Evolutionary conservation across 2,329 filamentous ascomycete species (phyloP).

Genomic region (Aureobasidium zeae): DNA sequence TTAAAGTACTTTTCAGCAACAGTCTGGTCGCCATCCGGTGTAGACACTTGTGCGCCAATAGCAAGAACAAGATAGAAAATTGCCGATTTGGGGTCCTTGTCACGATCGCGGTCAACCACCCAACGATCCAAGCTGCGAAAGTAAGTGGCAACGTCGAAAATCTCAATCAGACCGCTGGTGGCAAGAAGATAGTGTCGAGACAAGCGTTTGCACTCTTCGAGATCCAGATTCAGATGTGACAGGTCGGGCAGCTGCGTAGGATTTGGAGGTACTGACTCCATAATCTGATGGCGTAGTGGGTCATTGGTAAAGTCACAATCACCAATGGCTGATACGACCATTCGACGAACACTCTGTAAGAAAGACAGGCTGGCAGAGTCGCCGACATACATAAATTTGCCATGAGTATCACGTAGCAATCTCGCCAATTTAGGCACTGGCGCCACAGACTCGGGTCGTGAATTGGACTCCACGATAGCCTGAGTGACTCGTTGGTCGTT

Average conservation of each 20-base stretch:
- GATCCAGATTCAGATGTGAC: slow-evolving; percentile 24
- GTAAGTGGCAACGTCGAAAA: slow-evolving; percentile 32
- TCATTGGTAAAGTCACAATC: slow-evolving; percentile 16
- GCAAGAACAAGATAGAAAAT: slow-evolving; percentile 45
- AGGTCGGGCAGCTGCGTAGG: neutral
- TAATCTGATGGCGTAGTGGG: slow-evolving; percentile 11
- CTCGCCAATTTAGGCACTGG: slow-evolving; percentile 37
- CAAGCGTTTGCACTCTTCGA: slow-evolving; percentile 34
- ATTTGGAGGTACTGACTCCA: slow-evolving; percentile 2
- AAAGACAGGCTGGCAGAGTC: slow-evolving; percentile 46
- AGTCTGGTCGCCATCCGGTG: slow-evolving; percentile 26
- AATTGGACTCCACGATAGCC: neutral
- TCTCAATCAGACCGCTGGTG: slow-evolving; percentile 40
- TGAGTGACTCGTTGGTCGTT: slow-evolving; percentile 24
- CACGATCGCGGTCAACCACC: slow-evolving; percentile 10
- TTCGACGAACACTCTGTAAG: slow-evolving; percentile 43
- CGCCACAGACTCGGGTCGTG: slow-evolving; percentile 26
- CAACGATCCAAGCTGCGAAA: slow-evolving; percentile 1
- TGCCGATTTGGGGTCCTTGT: slow-evolving; percentile 36
- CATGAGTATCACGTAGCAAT: slow-evolving; percentile 43
- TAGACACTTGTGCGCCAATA: slow-evolving; percentile 37
- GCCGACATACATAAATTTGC: slow-evolving; percentile 47
- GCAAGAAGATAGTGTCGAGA: slow-evolving; percentile 38
- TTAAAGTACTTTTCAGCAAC: slow-evolving; percentile 40
- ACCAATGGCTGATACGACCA: slow-evolving; percentile 29